phyloP scores from a whole-genome alignment of 805 yeast species.

The Candida incommunis region DNA sequence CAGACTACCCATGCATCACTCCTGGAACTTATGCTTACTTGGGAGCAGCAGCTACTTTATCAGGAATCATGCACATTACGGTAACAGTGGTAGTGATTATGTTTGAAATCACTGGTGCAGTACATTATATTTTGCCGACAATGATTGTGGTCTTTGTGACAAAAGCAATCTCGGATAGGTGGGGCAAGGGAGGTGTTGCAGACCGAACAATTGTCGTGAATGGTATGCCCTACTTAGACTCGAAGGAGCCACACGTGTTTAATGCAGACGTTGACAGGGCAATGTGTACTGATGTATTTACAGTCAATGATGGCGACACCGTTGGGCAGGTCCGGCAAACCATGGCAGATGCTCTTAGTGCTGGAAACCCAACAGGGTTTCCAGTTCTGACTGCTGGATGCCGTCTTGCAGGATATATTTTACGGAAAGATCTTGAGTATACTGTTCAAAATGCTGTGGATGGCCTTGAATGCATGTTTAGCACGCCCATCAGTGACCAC shows the following conservation, averaged over 20 bases:
- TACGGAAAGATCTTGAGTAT: slow-evolving; percentile 5
- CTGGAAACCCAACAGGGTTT: slow-evolving; percentile 14
- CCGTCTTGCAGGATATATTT: slow-evolving; percentile 21
- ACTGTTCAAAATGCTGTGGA: neutral
- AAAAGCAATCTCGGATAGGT: slow-evolving; percentile 57
- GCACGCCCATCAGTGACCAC: neutral
- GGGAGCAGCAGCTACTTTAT: slow-evolving; percentile 90
- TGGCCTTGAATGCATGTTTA: slow-evolving; percentile 1
- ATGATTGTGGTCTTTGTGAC: slow-evolving; percentile 93
- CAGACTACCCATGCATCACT: slow-evolving; percentile 47
- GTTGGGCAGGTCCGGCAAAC: slow-evolving; percentile 12
- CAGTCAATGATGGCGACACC: slow-evolving; percentile 10
- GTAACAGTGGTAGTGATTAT: slow-evolving; percentile 88
- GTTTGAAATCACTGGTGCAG: slow-evolving; percentile 94
- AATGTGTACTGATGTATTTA: slow-evolving; percentile 33
- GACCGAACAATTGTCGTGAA: slow-evolving; percentile 86
- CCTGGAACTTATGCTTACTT: slow-evolving; percentile 92
- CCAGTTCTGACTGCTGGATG: slow-evolving; percentile 24
- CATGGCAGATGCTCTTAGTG: slow-evolving; percentile 2
- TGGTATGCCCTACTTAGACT: slow-evolving; percentile 70
- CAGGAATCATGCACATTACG: slow-evolving; percentile 89
- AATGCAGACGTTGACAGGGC: slow-evolving; percentile 40
- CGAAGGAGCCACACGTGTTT: slow-evolving; percentile 54
- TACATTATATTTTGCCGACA: slow-evolving; percentile 80
- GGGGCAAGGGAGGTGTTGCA: slow-evolving; percentile 83